Percentiles rank a stretch among this genome's conserved stretches.
Evolutionary conservation across 2,329 filamentous ascomycete species (phyloP).

Genomic region (Sclerotinia sclerotiorum): DNA sequence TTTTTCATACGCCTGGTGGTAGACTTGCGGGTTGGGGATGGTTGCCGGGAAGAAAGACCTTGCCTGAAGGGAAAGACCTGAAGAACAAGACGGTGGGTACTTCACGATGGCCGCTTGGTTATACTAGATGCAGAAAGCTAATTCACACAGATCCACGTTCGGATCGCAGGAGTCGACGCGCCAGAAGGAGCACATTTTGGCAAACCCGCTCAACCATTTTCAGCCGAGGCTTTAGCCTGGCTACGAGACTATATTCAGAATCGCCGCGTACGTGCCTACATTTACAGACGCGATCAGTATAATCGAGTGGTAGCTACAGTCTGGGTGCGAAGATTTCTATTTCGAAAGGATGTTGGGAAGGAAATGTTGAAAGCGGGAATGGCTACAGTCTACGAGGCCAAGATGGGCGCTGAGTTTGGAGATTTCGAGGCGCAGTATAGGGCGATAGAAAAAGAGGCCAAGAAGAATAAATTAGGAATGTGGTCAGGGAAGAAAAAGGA

Average conservation of each 20-base stretch:
- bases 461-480: slow-evolving; percentile 65
- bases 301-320: slow-evolving; percentile 86
- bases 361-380: slow-evolving; percentile 85
- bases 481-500: slow-evolving; percentile 66
- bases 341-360: slow-evolving; percentile 77
- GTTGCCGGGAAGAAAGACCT: slow-evolving; percentile 63
- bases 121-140: background rate
- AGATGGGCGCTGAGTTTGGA: slow-evolving; percentile 85
- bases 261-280: slow-evolving; percentile 74
- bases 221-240: slow-evolving; percentile 78
- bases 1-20: slow-evolving; percentile 95
- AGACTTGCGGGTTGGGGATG: slow-evolving; percentile 88
- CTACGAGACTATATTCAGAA: slow-evolving; percentile 70
- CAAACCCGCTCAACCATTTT: slow-evolving; percentile 78
- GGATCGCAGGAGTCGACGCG: slow-evolving; percentile 89
- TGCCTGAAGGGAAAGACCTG: slow-evolving; percentile 68
- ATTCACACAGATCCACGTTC: slow-evolving; percentile 71
- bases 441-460: slow-evolving; percentile 65
- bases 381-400: slow-evolving; percentile 92
- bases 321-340: slow-evolving; percentile 63
- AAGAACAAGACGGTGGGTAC: slow-evolving; percentile 72
- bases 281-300: slow-evolving; percentile 88
- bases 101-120: background rate
- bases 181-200: slow-evolving; percentile 94
- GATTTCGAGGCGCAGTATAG: slow-evolving; percentile 62